A percentile compares a stretch with the other conserved stretches of the same genome.
These are phyloP conservation scores for Fusarium duplospermum DNA, from an alignment of 2,329 filamentous ascomycete species.

Conservation along the genomic window DNA sequence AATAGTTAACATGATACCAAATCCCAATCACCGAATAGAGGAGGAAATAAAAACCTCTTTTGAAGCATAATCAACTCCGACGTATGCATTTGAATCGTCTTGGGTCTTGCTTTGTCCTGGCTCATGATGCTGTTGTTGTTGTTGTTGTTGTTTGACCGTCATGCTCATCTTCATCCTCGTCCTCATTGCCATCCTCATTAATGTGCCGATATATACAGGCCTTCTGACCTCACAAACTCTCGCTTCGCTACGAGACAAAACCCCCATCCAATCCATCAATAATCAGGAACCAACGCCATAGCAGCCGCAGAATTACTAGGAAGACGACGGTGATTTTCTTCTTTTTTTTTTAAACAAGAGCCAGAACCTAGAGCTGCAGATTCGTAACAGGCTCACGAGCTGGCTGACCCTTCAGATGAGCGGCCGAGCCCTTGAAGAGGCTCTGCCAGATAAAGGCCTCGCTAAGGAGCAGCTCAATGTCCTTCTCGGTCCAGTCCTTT, in stretches of 20 bases:
- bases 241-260: background rate
- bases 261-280: background rate
- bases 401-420: conserved; percentile 76
- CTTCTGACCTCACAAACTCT: conserved; percentile 6
- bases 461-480: conserved; percentile 93
- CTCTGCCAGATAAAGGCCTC: conserved; percentile 99
- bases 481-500: conserved; percentile 95
- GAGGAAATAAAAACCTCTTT: background rate
- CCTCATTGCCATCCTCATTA: conserved; percentile 34
- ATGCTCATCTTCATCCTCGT: background rate
- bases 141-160: conserved; percentile 6
- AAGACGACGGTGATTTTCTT: conserved; percentile 1
- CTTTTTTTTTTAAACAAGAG: background rate
- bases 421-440: conserved; percentile 92
- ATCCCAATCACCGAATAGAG: background rate
- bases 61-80: background rate
- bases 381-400: conserved; percentile 51
- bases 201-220: conserved; percentile 34
- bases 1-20: conserved; percentile 28
- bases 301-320: background rate
- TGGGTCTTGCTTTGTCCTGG: background rate
- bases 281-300: conserved; percentile 16
- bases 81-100: background rate
- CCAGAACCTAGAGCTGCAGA: conserved; percentile 48
- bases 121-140: background rate